Evolutionary conservation across 1,284 basidiomycete species (phyloP).

Genomic region (Polyporus tsugae): DNA sequence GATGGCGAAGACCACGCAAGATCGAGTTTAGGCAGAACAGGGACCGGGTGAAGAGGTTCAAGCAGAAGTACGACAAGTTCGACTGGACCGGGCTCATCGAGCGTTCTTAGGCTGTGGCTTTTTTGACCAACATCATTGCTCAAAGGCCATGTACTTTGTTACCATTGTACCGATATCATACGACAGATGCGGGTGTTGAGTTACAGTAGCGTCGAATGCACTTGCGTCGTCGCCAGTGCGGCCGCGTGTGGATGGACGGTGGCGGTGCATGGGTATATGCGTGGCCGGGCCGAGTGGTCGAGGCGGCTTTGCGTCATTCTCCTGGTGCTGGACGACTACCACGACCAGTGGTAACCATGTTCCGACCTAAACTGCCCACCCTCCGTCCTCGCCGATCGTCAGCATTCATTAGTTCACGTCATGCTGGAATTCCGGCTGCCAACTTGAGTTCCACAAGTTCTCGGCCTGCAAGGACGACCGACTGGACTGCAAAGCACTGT

Average conservation of each 20-base stretch:
- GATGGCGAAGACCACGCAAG: slow-evolving; percentile 84
- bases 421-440: background rate
- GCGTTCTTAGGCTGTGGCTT: slow-evolving; percentile 24
- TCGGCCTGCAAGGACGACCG: background rate
- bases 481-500: background rate
- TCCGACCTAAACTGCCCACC: slow-evolving; percentile 6
- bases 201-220: background rate
- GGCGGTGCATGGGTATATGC: background rate
- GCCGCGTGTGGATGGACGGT: background rate
- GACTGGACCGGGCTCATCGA: slow-evolving; percentile 83
- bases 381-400: slow-evolving; percentile 1
- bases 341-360: slow-evolving; percentile 7
- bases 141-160: background rate
- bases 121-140: background rate
- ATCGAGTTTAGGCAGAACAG: slow-evolving; percentile 78
- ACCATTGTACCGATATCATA: slow-evolving; percentile 3
- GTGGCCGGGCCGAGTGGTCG: background rate
- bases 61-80: slow-evolving; percentile 72
- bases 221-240: background rate
- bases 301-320: slow-evolving; percentile 10
- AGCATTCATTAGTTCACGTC: background rate
- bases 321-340: background rate
- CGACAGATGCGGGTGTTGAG: background rate
- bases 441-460: background rate
- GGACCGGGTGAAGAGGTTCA: slow-evolving; percentile 74